Percentiles rank a stretch among this genome's conserved stretches.
phyloP scores from a whole-genome alignment of 768 basidiomycete species.

The Dendrothele bispora region DNA sequence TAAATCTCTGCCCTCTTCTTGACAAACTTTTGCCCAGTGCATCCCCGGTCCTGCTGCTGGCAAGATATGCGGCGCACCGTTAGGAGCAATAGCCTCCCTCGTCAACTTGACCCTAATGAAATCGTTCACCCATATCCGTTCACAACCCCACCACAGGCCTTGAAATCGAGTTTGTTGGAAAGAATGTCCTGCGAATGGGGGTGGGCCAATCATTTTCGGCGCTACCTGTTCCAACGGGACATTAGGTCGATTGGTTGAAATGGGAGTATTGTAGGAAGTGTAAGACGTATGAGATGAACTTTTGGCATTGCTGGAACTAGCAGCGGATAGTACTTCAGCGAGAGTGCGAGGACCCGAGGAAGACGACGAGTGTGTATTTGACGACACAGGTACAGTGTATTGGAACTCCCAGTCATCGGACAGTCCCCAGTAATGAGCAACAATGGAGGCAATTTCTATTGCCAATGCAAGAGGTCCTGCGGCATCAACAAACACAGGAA shows the following conservation, averaged over 20 bases:
- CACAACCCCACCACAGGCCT: conserved; percentile 88
- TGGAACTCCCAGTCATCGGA: conserved; percentile 74
- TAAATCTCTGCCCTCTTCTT: conserved; percentile 20
- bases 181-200: conserved; percentile 19
- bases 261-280: conserved; percentile 1
- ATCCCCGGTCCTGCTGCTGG: conserved; percentile 63
- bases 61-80: conserved; percentile 57
- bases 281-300: neutral
- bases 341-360: neutral
- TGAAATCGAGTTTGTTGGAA: conserved; percentile 63
- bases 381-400: conserved; percentile 32
- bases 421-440: conserved; percentile 68
- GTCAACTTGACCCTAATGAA: conserved; percentile 77
- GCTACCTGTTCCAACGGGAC: conserved; percentile 18
- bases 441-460: conserved; percentile 63
- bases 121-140: conserved; percentile 86
- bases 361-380: conserved; percentile 13
- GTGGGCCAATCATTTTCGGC: conserved; percentile 16
- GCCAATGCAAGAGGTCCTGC: conserved; percentile 68
- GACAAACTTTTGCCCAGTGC: conserved; percentile 23
- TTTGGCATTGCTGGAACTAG: conserved; percentile 5
- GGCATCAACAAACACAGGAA: conserved; percentile 47
- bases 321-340: conserved; percentile 2
- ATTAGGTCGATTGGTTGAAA: conserved; percentile 12
- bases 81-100: conserved; percentile 64